phyloP scores from a whole-genome alignment of 257 asterid species.

The Coffea eugenioides region DNA sequence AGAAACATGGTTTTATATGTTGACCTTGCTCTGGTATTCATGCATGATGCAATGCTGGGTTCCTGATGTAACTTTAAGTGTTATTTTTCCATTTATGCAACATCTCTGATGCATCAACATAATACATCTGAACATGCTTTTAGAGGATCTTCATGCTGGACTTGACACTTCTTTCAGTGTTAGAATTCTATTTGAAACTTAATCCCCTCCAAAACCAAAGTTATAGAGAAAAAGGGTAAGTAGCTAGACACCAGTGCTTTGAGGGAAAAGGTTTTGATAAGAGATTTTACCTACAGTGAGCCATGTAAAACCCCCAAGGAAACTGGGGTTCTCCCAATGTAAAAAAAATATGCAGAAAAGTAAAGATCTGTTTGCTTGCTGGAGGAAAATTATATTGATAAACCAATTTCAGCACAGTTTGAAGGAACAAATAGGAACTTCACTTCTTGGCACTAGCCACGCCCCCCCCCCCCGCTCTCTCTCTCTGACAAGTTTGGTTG shows the following conservation, averaged over 20 bases:
- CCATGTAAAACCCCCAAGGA: neutral
- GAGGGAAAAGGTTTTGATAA: neutral
- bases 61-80: neutral
- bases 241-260: neutral
- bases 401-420: neutral
- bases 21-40: neutral
- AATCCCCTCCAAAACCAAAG: no score
- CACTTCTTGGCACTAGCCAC: neutral
- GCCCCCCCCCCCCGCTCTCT: neutral
- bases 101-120: neutral
- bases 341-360: neutral
- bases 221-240: neutral
- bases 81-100: no score
- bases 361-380: neutral
- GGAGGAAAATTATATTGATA: neutral
- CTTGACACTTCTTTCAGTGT: neutral
- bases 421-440: neutral
- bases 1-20: neutral
- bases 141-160: neutral
- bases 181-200: neutral
- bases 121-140: neutral
- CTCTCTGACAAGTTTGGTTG: neutral
- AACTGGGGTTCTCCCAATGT: neutral
- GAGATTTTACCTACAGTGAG: neutral
- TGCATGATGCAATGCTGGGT: neutral